These are phyloP conservation scores for Cardamine occulta DNA, from an alignment of 345 rosid genomes.

Conservation along the genomic window DNA sequence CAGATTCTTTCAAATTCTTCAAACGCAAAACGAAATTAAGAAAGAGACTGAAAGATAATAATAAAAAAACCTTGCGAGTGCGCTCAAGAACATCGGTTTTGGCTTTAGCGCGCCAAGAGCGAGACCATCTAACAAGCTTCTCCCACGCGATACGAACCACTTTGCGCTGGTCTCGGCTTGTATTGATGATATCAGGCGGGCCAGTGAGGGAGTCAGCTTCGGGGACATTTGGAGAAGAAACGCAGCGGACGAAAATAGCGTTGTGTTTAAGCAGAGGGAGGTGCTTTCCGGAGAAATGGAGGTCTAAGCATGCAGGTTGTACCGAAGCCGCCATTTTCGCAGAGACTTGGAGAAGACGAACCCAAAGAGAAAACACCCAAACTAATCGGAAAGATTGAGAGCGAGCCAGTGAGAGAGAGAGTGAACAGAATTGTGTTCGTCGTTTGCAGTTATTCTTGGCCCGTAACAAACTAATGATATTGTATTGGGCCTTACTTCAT, in stretches of 20 bases:
- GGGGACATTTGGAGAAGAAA: conserved; percentile 36
- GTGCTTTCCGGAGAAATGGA: conserved; percentile 40
- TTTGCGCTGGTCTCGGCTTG: conserved; percentile 58
- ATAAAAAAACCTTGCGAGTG: conserved; percentile 68
- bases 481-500: background rate
- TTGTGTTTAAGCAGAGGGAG: conserved; percentile 31
- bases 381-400: conserved; percentile 30
- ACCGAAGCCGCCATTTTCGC: conserved; percentile 50
- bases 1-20: conserved; percentile 10
- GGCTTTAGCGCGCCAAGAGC: conserved; percentile 80
- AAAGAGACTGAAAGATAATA: background rate
- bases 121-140: conserved; percentile 88
- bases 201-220: conserved; percentile 28
- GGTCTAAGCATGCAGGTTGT: conserved; percentile 48
- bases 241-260: conserved; percentile 37
- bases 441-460: conserved; percentile 23
- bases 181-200: conserved; percentile 39
- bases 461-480: background rate
- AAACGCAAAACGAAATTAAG: background rate
- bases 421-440: conserved; percentile 7
- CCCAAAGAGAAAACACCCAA: conserved; percentile 17
- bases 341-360: conserved; percentile 29
- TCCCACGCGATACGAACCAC: conserved; percentile 88
- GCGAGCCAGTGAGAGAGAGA: background rate
- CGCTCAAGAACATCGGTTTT: conserved; percentile 74